phyloP scores from a whole-genome alignment of 176 grass and related monocot species.

The Tuctoria greenei region DNA sequence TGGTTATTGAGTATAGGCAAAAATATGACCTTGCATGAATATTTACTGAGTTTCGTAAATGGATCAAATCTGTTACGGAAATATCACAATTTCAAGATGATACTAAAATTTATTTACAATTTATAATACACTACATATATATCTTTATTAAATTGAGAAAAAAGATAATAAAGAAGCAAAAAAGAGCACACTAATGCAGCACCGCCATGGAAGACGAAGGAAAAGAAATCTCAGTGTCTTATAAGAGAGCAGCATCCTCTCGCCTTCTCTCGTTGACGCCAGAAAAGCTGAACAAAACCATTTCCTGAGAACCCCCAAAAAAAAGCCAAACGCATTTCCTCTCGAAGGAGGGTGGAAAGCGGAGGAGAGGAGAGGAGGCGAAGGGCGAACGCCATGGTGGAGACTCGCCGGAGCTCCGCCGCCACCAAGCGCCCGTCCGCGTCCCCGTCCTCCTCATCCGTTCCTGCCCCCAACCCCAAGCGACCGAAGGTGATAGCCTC shows the following conservation, averaged over 20 bases:
- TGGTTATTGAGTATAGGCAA: too few relatives aligned
- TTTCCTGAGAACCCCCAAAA: not conserved
- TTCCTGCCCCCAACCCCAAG: conserved; percentile 68
- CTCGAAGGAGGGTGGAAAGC: conserved; percentile 2
- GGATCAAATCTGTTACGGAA: too few relatives aligned
- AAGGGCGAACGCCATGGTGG: conserved; percentile 79
- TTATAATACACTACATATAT: too few relatives aligned
- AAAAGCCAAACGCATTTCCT: conserved; percentile 11
- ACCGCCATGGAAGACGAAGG: not conserved
- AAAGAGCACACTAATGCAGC: not conserved
- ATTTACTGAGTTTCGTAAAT: too few relatives aligned
- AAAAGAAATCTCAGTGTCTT: conserved; percentile 20
- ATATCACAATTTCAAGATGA: too few relatives aligned
- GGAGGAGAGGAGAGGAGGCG: conserved; percentile 1
- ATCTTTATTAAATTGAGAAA: too few relatives aligned
- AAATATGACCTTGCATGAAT: too few relatives aligned
- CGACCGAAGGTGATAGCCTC: conserved; percentile 64
- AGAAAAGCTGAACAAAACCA: conserved; percentile 35
- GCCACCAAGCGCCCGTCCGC: conserved; percentile 46
- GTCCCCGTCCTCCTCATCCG: conserved; percentile 49
- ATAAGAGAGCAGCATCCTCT: not conserved
- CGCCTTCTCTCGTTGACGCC: not conserved
- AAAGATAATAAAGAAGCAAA: too few relatives aligned
- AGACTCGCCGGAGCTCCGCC: conserved; percentile 88
- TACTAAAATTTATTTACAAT: too few relatives aligned